Conservation (phyloP, 495 filamentous ascomycete species). For the Podospora pseudopauciseta region DNA sequence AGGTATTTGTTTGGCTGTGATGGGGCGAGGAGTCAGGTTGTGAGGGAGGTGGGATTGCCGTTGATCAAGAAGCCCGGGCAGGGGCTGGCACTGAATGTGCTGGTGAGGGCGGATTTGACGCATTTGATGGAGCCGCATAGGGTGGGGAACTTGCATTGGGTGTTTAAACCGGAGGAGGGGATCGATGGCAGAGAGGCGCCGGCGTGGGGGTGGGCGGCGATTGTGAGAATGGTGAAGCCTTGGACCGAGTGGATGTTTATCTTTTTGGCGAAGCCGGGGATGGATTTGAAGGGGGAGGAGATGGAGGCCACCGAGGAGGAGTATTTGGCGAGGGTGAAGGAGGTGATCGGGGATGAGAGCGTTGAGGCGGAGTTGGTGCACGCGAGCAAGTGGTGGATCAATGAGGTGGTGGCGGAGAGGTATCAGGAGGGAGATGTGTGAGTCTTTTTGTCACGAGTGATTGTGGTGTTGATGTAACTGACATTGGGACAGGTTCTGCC, state of each 20-base stretch:
- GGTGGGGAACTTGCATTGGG: constrained; percentile 56
- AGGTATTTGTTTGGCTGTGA: constrained; percentile 58
- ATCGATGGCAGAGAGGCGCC: constrained; percentile 16
- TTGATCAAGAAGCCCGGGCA: constrained; percentile 51
- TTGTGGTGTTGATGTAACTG: not conserved
- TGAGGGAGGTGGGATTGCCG: constrained; percentile 47
- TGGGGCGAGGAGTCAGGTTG: constrained; percentile 51
- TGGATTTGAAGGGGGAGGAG: constrained; percentile 23
- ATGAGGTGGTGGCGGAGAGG: constrained; percentile 40
- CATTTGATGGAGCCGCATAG: constrained; percentile 45
- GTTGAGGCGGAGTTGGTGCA: constrained; percentile 33
- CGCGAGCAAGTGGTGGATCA: constrained; percentile 42
- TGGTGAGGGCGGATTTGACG: constrained; percentile 51
- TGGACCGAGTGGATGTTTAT: constrained; percentile 49
- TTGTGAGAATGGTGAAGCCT: constrained; percentile 43
- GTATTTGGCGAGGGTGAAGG: constrained; percentile 38
- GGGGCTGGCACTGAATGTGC: constrained; percentile 53
- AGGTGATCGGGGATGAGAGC: constrained; percentile 52
- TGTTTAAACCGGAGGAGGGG: constrained; percentile 35
- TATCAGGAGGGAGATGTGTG: constrained; percentile 39
- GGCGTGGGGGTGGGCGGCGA: constrained; percentile 32
- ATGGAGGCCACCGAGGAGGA: constrained; percentile 31
- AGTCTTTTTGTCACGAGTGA: not conserved
- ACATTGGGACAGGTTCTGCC: constrained; percentile 30
- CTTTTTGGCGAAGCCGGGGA: constrained; percentile 33